Evolutionary conservation across 805 yeast species (phyloP).

Genomic region (Schwanniomyces yamadae): DNA sequence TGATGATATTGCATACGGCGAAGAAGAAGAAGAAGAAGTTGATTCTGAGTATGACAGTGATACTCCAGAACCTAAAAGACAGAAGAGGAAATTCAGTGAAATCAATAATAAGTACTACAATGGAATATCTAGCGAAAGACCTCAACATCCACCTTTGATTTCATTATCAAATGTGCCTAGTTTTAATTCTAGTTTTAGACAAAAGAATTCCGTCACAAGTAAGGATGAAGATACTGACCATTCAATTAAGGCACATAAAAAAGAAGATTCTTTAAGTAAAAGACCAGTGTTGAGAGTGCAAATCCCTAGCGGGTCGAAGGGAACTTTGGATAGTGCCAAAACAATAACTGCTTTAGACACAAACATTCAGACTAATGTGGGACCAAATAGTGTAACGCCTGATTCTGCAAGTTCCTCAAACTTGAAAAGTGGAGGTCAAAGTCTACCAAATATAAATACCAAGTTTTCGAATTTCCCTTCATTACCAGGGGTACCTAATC

Average conservation of each 20-base stretch:
- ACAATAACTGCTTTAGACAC: constrained; percentile 46
- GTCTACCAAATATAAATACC: constrained; percentile 12
- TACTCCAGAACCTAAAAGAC: constrained; percentile 34
- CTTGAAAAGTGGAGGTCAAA: not conserved
- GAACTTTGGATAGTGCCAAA: constrained; percentile 38
- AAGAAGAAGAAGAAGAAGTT: constrained; percentile 22
- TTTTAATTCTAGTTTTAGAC: constrained; percentile 8
- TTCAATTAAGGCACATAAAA: not conserved
- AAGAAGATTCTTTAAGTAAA: constrained; percentile 8
- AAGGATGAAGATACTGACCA: constrained; percentile 13
- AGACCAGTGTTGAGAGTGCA: constrained; percentile 65
- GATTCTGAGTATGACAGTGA: constrained; percentile 37
- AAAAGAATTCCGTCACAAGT: not conserved
- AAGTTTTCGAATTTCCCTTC: constrained; percentile 21
- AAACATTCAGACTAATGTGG: constrained; percentile 7
- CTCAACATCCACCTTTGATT: constrained; percentile 17
- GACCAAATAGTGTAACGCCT: constrained; percentile 6
- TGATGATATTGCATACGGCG: constrained; percentile 10
- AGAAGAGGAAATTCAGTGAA: constrained; percentile 16
- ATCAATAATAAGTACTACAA: constrained; percentile 3
- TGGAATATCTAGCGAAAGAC: constrained; percentile 8
- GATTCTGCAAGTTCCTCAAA: constrained; percentile 7
- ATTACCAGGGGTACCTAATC: constrained; percentile 31
- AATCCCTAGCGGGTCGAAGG: constrained; percentile 53
- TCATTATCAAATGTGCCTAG: constrained; percentile 18